A percentile compares a stretch with the other conserved stretches of the same genome.
Conservation (phyloP, 2,329 filamentous ascomycete species). For the Atkinsonella hypoxylon region DNA sequence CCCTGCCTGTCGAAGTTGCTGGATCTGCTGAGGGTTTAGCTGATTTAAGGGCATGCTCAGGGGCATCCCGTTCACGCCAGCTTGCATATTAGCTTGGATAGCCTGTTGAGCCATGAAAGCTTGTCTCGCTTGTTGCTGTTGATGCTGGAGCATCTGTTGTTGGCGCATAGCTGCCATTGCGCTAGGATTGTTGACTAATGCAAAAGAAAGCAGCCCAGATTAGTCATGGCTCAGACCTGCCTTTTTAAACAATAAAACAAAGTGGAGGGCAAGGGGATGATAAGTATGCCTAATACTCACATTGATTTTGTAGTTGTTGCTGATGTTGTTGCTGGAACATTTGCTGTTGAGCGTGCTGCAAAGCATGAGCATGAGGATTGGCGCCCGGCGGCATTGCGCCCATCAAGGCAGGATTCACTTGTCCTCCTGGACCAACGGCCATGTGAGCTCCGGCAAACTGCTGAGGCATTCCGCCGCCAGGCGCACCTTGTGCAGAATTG, state of each 20-base stretch:
- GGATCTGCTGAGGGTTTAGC: constrained; percentile 39
- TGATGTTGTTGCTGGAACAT: constrained; percentile 43
- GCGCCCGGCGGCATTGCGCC: constrained; percentile 60
- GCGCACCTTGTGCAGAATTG: constrained; percentile 56
- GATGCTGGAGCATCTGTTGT: constrained; percentile 45
- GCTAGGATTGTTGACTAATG: constrained; percentile 24
- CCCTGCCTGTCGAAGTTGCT: constrained; percentile 34
- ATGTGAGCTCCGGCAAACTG: constrained; percentile 53
- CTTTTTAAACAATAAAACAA: not conserved
- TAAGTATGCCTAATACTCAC: constrained; percentile 13
- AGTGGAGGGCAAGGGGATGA: not conserved
- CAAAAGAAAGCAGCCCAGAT: not conserved
- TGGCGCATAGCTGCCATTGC: constrained; percentile 35
- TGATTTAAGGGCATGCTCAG: constrained; percentile 38
- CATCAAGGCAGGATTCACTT: constrained; percentile 69
- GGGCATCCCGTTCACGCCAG: constrained; percentile 29
- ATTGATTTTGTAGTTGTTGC: constrained; percentile 23
- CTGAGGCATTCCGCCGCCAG: constrained; percentile 52
- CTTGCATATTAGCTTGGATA: constrained; percentile 40
- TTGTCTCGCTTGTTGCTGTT: constrained; percentile 39
- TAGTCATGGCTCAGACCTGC: not conserved
- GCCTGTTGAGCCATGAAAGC: constrained; percentile 42
- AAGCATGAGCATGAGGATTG: constrained; percentile 53
- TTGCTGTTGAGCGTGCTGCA: constrained; percentile 53
- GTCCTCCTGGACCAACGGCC: constrained; percentile 57